Conservation (phyloP, 768 basidiomycete genomes). For the Boletus edulis region DNA sequence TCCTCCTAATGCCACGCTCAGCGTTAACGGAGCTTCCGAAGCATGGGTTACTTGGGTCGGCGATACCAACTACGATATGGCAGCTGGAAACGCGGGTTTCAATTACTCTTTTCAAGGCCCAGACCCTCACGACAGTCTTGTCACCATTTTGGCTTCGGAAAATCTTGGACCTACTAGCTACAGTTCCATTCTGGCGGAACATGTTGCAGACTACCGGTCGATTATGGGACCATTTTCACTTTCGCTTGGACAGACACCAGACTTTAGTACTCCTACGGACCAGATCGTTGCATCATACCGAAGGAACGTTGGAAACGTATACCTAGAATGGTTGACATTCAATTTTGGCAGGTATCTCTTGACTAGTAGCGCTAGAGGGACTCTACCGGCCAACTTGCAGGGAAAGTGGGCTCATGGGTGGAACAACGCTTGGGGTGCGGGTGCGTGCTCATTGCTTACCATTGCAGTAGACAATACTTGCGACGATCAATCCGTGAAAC, state of each 20-base stretch:
- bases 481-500: not conserved
- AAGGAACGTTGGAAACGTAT: conserved; percentile 54
- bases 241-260: conserved; percentile 56
- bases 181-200: conserved; percentile 40
- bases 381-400: conserved; percentile 69
- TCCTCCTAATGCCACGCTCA: conserved; percentile 47
- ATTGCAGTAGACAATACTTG: not conserved
- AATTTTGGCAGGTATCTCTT: conserved; percentile 72
- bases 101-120: conserved; percentile 61
- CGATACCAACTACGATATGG: conserved; percentile 66
- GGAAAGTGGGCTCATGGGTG: conserved; percentile 66
- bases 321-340: conserved; percentile 73
- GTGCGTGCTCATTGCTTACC: conserved; percentile 33
- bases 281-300: conserved; percentile 51
- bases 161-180: conserved; percentile 32
- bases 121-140: conserved; percentile 53
- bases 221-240: conserved; percentile 50
- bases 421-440: conserved; percentile 59
- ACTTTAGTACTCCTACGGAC: conserved; percentile 55
- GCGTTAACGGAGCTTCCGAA: conserved; percentile 45
- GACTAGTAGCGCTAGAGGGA: conserved; percentile 57
- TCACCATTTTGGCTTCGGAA: conserved; percentile 35
- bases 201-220: conserved; percentile 50
- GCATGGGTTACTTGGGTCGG: conserved; percentile 73
- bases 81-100: conserved; percentile 54